Conservation (phyloP, 2,329 filamentous ascomycete species). For the Fusarium sp. region DNA sequence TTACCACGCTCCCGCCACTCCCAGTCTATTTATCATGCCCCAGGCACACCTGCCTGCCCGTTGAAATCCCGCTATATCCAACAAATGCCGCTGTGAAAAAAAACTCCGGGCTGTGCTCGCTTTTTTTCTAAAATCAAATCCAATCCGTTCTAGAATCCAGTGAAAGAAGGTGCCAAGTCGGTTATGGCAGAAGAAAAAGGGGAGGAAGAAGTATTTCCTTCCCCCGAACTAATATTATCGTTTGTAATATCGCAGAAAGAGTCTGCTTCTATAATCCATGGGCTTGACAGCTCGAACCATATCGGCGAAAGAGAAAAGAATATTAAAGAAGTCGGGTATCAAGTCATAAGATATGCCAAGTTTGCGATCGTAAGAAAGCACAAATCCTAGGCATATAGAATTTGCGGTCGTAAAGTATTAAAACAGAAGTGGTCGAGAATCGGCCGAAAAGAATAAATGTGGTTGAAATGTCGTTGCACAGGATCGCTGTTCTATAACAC, state of each 20-base stretch:
- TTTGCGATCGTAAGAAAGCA: slow-evolving; percentile 34
- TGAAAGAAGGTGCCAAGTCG: slow-evolving; percentile 13
- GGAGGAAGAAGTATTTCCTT: slow-evolving; percentile 6
- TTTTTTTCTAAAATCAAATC: slow-evolving; percentile 28
- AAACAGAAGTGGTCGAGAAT: slow-evolving; percentile 16
- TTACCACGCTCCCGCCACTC: not conserved
- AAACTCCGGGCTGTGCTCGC: slow-evolving; percentile 45
- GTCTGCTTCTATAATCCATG: slow-evolving; percentile 11
- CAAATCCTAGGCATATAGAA: slow-evolving; percentile 18
- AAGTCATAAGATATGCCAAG: slow-evolving; percentile 43
- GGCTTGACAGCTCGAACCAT: not conserved
- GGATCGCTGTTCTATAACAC: slow-evolving; percentile 34
- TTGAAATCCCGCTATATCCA: slow-evolving; percentile 7
- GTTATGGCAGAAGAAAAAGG: slow-evolving; percentile 3
- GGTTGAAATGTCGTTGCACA: not conserved
- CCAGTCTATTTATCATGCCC: slow-evolving; percentile 5
- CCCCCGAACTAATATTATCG: slow-evolving; percentile 30
- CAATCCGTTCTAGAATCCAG: slow-evolving; percentile 21
- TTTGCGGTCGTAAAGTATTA: slow-evolving; percentile 37
- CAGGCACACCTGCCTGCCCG: not conserved
- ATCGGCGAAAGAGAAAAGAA: slow-evolving; percentile 2
- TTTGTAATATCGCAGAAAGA: slow-evolving; percentile 9
- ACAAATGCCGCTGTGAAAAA: slow-evolving; percentile 23
- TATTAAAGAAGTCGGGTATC: slow-evolving; percentile 41
- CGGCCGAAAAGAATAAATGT: not conserved